Conservation (phyloP, 2,329 filamentous ascomycete species). For the Neonectria faginata region DNA sequence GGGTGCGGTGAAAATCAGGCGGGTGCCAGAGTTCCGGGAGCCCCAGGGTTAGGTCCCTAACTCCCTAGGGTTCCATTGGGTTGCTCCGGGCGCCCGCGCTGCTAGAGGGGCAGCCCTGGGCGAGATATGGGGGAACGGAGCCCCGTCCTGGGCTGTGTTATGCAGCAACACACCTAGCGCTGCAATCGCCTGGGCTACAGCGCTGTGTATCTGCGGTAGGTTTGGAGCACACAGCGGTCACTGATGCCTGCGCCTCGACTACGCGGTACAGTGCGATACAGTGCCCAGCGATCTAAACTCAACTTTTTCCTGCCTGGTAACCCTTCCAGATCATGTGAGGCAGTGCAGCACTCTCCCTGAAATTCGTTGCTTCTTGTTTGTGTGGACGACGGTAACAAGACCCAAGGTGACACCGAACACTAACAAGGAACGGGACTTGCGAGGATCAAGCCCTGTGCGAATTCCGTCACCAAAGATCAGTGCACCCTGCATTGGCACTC, state of each 20-base stretch:
- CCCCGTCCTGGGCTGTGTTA: not conserved
- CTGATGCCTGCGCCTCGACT: not conserved
- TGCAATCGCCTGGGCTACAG: not conserved
- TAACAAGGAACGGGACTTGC: not conserved
- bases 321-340: not conserved
- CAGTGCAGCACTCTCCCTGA: not conserved
- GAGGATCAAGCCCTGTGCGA: constrained; percentile 4
- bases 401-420: constrained; percentile 4
- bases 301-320: not conserved
- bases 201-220: not conserved
- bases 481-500: constrained; percentile 1
- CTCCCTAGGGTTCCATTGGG: not conserved
- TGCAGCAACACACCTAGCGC: not conserved
- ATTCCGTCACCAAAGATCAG: constrained; percentile 3
- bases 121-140: not conserved
- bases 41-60: not conserved
- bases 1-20: constrained; percentile 8
- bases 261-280: not conserved
- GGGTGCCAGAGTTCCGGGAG: not conserved
- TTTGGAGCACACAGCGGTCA: not conserved
- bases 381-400: not conserved
- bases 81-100: not conserved
- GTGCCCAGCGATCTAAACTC: not conserved
- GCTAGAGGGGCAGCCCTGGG: not conserved
- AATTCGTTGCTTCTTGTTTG: not conserved